A percentile compares a stretch with the other conserved stretches of the same genome.
These are phyloP conservation scores for Aspergillus conjunctus DNA, from an alignment of 495 filamentous ascomycete genomes.

Conservation along the genomic window DNA sequence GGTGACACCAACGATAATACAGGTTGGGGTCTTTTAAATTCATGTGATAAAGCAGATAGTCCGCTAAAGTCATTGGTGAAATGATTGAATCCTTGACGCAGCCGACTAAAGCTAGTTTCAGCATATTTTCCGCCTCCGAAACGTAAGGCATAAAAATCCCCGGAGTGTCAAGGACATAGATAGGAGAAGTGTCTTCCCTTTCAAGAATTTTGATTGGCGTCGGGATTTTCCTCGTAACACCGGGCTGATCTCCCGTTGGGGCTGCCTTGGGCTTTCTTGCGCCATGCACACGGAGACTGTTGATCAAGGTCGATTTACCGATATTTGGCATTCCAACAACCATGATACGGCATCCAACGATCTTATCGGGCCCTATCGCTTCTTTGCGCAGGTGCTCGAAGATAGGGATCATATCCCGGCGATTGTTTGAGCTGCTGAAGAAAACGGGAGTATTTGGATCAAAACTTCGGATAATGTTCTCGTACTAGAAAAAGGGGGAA, in stretches of 20 bases:
- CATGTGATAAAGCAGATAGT: conserved; percentile 84
- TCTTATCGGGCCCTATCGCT: conserved; percentile 46
- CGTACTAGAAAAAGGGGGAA: conserved; percentile 28
- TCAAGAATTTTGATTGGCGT: conserved; percentile 81
- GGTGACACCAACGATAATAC: conserved; percentile 66
- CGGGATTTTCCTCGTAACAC: conserved; percentile 82
- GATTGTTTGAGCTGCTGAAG: conserved; percentile 61
- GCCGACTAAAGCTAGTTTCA: conserved; percentile 87
- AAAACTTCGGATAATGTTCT: conserved; percentile 57
- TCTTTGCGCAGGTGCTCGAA: conserved; percentile 58
- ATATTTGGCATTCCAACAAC: conserved; percentile 98
- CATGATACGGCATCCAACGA: conserved; percentile 75
- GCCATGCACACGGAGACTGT: conserved; percentile 73
- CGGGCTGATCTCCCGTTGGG: conserved; percentile 81
- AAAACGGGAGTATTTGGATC: conserved; percentile 60
- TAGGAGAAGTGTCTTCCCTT: conserved; percentile 48
- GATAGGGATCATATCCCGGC: conserved; percentile 53
- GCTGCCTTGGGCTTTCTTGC: conserved; percentile 75
- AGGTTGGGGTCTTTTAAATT: conserved; percentile 61
- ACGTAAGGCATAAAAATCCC: conserved; percentile 96
- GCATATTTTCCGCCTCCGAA: conserved; percentile 79
- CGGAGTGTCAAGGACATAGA: conserved; percentile 74
- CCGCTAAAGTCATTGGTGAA: conserved; percentile 71
- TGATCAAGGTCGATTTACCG: conserved; percentile 86
- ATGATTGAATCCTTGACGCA: conserved; percentile 89